phyloP scores from a whole-genome alignment of 1,284 basidiomycete species.

The Cutaneotrichosporon sp. region DNA sequence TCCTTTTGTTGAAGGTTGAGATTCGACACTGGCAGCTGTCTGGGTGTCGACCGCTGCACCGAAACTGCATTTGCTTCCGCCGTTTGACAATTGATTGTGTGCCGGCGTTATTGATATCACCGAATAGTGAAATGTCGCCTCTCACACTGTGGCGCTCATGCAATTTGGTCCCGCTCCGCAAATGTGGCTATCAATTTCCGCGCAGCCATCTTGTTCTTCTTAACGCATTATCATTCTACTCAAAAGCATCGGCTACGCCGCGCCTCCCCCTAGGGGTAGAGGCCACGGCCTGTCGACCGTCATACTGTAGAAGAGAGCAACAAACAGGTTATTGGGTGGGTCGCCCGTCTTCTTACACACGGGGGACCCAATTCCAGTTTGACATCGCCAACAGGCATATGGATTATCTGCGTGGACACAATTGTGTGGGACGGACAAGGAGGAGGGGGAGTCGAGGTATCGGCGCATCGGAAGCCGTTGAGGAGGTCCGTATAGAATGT shows the following conservation, averaged over 20 bases:
- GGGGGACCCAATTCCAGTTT: conserved; percentile 45
- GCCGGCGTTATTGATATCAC: background rate
- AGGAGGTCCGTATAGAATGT: no score
- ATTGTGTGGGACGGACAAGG: background rate
- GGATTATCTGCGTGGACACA: background rate
- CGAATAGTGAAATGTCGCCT: background rate
- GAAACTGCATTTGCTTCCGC: background rate
- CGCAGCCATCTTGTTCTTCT: no score
- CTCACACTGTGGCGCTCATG: background rate
- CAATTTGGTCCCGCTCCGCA: background rate
- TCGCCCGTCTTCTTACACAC: conserved; percentile 30
- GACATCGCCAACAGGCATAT: conserved; percentile 25
- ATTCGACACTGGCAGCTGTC: conserved; percentile 3
- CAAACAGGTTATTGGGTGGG: conserved; percentile 45
- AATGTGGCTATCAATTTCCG: background rate
- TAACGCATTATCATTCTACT: conserved; percentile 33
- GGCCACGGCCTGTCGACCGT: conserved; percentile 32
- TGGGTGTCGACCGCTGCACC: background rate
- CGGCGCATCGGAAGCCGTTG: no score
- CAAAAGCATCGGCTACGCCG: conserved; percentile 39
- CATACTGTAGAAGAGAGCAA: conserved; percentile 42
- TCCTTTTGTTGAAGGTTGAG: conserved; percentile 12
- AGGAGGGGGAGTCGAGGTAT: background rate
- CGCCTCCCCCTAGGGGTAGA: conserved; percentile 24
- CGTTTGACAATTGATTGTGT: background rate